Base-by-base conservation (phyloP, 495 filamentous ascomycete species). In the Podospora anserina region DNA sequence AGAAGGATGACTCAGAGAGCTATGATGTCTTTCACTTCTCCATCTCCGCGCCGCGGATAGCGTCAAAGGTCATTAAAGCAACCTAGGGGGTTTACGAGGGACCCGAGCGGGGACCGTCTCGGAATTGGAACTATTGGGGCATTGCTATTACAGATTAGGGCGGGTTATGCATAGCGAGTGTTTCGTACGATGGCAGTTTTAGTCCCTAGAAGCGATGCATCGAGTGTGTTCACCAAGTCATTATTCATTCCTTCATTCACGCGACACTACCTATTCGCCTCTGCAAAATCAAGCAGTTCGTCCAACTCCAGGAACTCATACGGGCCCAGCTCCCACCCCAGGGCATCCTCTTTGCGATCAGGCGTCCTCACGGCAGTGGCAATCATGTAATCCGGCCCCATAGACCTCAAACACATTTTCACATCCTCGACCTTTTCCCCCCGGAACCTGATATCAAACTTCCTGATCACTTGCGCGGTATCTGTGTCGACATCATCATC, bases 321-420 rank as follows among this genome's bases (percentile, higher is more conserved):
- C 64, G 76, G 73, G 2, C 80, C 80, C 66, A 84, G 30, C 27
- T 66, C 61, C 78, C 76, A 82, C 20, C 75, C 71, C 57, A 84
- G 69, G 19, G 68, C 80, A 28, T 76, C 78, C 63, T 70, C 76
- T 66, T 74, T 72, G 0, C 58, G 65, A 66, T 58, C 75, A 0
- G 80, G 81, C 56, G 81, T 84, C 68, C 79, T 70, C 32, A 82
- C 75, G 2, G 79, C 82, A 20, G 82, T 78, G 60, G 79, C 80
- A 66, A 80, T 76, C 82, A 84, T 84, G 74, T 77, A 83, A 53
- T 83, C 80, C 30, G 74, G 68, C 9, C 82, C 79, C 13, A 82
- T 66, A 18, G 78, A 76, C 60, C 80, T 69, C 63, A 84, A 64
- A 58, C 75, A 76, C 26, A 84, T 76, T 66, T 83, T 82, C 66